These are phyloP conservation scores for Agarophyton chilense DNA, from an alignment of 23 red algal genomes.

Conservation along the genomic window DNA sequence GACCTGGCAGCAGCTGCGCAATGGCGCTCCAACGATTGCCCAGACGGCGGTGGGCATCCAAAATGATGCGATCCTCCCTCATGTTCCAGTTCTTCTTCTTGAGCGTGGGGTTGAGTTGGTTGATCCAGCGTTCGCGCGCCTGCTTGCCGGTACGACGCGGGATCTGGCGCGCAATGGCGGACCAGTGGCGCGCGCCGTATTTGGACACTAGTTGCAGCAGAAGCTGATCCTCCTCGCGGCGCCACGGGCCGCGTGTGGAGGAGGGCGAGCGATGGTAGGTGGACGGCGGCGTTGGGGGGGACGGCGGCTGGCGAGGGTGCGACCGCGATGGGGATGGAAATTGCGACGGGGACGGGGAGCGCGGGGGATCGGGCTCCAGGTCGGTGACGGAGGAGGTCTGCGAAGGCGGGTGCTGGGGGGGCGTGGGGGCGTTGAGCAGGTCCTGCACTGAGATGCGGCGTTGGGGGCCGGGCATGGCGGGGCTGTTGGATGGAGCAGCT, in stretches of 20 bases:
- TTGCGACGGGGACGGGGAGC: neutral
- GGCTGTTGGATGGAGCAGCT: neutral
- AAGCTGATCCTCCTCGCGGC: constrained; percentile 57
- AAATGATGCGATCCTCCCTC: constrained; percentile 83
- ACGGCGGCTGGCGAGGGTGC: neutral
- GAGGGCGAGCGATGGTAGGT: neutral
- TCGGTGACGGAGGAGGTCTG: neutral
- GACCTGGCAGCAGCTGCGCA: constrained; percentile 72
- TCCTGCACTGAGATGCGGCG: constrained; percentile 54
- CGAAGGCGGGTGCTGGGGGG: neutral
- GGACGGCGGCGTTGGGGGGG: neutral
- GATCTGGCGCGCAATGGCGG: constrained; percentile 65
- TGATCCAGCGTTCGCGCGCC: constrained; percentile 94
- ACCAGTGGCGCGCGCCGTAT: constrained; percentile 64
- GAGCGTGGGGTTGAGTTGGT: constrained; percentile 82
- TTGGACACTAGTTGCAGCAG: constrained; percentile 19
- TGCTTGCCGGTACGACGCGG: constrained; percentile 94
- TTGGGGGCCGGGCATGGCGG: constrained; percentile 12
- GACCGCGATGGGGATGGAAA: neutral
- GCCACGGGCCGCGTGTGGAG: constrained; percentile 66
- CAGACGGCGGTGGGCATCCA: constrained; percentile 65
- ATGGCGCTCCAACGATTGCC: constrained; percentile 93
- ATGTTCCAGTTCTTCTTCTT: constrained; percentile 77
- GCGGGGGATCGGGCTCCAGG: neutral
- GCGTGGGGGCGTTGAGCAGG: constrained; percentile 1